Evolutionary conservation across 2,329 filamentous ascomycete species (phyloP).

Genomic region (Endothia cerciana): DNA sequence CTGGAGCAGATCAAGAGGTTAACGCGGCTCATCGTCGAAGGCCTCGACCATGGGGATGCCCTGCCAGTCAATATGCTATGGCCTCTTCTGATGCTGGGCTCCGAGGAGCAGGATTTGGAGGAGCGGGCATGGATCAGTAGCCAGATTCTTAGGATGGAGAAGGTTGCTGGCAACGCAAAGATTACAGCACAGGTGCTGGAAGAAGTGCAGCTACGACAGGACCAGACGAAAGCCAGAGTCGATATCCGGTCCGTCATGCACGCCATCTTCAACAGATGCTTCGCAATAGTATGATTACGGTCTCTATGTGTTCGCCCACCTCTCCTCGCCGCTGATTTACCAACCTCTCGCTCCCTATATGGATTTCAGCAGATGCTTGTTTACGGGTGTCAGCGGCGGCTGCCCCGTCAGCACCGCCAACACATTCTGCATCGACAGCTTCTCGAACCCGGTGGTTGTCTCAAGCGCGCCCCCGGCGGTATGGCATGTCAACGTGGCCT

Average conservation of each 20-base stretch:
- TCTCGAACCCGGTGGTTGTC: slow-evolving; percentile 57
- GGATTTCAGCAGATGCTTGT: slow-evolving; percentile 49
- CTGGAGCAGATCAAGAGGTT: slow-evolving; percentile 54
- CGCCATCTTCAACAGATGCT: slow-evolving; percentile 54
- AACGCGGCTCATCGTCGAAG: slow-evolving; percentile 49
- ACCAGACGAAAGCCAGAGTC: slow-evolving; percentile 43
- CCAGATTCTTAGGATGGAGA: slow-evolving; percentile 53
- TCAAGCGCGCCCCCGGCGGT: slow-evolving; percentile 60
- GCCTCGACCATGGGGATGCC: slow-evolving; percentile 45
- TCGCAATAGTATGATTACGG: slow-evolving; percentile 49
- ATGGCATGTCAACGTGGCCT: slow-evolving; percentile 54
- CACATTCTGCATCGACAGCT: slow-evolving; percentile 58
- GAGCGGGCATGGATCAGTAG: slow-evolving; percentile 55
- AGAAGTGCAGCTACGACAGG: slow-evolving; percentile 50
- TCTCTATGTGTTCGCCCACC: neutral
- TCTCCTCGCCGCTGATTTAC: neutral
- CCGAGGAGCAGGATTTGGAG: slow-evolving; percentile 54
- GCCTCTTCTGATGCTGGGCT: slow-evolving; percentile 60
- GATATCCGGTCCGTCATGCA: slow-evolving; percentile 53
- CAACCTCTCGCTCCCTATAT: neutral
- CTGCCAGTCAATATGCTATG: slow-evolving; percentile 61
- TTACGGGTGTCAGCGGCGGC: slow-evolving; percentile 55
- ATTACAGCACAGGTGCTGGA: slow-evolving; percentile 51
- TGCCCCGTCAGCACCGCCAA: slow-evolving; percentile 49
- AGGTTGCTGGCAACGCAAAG: slow-evolving; percentile 47